Conservation (phyloP, 2,329 filamentous ascomycete species). For the Onygena corvina region DNA sequence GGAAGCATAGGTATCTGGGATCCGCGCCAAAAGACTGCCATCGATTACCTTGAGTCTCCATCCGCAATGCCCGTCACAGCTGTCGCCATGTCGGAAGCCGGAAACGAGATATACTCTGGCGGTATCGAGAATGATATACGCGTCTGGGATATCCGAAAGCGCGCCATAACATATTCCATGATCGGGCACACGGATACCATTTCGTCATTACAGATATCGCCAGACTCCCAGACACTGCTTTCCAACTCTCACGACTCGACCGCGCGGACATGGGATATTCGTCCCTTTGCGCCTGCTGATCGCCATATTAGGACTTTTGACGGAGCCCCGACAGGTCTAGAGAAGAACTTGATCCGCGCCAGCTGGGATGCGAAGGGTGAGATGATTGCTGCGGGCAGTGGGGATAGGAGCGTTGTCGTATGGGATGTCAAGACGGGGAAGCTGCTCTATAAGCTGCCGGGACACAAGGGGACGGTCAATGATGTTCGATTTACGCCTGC, state of each 20-base stretch:
- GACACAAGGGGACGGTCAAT: constrained; percentile 90
- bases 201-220: constrained; percentile 80
- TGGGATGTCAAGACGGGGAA: constrained; percentile 87
- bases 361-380: constrained; percentile 83
- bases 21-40: constrained; percentile 74
- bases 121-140: constrained; percentile 96
- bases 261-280: constrained; percentile 88
- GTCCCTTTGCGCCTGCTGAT: constrained; percentile 83
- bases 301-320: constrained; percentile 79
- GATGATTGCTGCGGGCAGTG: constrained; percentile 76
- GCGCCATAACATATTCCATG: constrained; percentile 75
- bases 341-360: constrained; percentile 81
- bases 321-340: constrained; percentile 73
- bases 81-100: constrained; percentile 80
- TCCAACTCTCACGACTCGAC: constrained; percentile 93
- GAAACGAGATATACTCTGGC: constrained; percentile 88
- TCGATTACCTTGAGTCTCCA: constrained; percentile 60
- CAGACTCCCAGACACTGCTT: constrained; percentile 77
- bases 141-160: constrained; percentile 93
- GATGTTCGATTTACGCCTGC: constrained; percentile 81
- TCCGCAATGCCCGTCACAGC: constrained; percentile 89
- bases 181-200: constrained; percentile 84
- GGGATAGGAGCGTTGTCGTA: constrained; percentile 78
- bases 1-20: constrained; percentile 94
- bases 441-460: constrained; percentile 84